These are phyloP conservation scores for Chloris gayana DNA, from an alignment of 176 grass and related monocot species.

Conservation along the genomic window DNA sequence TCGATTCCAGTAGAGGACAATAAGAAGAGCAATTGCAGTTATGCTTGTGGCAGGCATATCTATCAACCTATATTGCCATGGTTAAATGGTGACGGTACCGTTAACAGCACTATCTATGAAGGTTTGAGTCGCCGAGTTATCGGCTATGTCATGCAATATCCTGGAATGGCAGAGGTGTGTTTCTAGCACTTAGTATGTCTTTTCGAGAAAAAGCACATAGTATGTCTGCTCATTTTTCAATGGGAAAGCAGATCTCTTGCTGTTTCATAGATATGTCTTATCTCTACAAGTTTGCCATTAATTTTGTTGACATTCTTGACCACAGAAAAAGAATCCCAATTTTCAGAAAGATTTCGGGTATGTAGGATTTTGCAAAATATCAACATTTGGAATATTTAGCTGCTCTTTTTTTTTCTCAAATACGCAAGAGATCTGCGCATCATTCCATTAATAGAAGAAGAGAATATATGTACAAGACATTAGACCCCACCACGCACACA, in stretches of 20 bases:
- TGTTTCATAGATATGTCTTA: not conserved
- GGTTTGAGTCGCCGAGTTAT: slow-evolving; percentile 78
- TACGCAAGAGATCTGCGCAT: too few species aligned
- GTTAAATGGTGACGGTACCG: slow-evolving; percentile 94
- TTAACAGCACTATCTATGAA: slow-evolving; percentile 71
- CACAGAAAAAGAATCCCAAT: not conserved
- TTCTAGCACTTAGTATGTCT: slow-evolving; percentile 28
- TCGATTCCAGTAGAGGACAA: slow-evolving; percentile 30
- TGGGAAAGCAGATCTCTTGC: not conserved
- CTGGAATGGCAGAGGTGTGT: slow-evolving; percentile 74
- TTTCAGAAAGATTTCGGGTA: too few species aligned
- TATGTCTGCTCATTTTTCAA: not conserved
- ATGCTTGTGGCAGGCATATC: slow-evolving; percentile 37
- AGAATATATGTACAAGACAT: too few species aligned
- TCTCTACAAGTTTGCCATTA: slow-evolving; percentile 9
- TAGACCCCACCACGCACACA: too few species aligned
- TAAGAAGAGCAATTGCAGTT: slow-evolving; percentile 31
- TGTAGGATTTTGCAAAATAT: not conserved
- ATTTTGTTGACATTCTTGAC: not conserved
- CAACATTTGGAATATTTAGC: not conserved
- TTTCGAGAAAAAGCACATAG: too few species aligned
- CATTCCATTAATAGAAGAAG: too few species aligned
- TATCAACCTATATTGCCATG: slow-evolving; percentile 88
- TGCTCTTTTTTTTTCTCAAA: too few species aligned
- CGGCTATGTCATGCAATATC: slow-evolving; percentile 86